Evolutionary conservation across 352 stramenopile species (phyloP).

Genomic region (Blastocystis sp.): DNA sequence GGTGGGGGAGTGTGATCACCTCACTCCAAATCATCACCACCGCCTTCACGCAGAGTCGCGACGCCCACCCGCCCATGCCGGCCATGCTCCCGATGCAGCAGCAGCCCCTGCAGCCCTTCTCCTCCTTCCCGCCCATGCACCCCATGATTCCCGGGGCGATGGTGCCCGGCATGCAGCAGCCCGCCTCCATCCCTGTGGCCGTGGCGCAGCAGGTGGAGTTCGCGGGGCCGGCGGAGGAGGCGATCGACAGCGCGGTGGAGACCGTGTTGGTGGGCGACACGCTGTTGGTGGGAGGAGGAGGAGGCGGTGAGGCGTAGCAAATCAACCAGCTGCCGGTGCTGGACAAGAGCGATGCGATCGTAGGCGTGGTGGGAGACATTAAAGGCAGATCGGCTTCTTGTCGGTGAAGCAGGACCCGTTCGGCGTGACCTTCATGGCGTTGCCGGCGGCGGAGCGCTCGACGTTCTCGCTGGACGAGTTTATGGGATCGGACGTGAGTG

Average conservation of each 20-base stretch:
- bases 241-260: neutral
- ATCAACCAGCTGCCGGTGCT: slow-evolving; percentile 3
- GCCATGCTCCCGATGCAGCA: neutral
- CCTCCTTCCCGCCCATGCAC: neutral
- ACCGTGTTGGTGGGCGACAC: neutral
- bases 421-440: no score
- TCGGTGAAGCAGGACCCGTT: no score
- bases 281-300: neutral
- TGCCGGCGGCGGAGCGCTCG: no score
- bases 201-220: neutral
- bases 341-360: neutral
- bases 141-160: neutral
- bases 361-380: neutral
- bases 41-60: neutral
- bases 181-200: neutral
- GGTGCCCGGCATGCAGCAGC: neutral
- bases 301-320: neutral
- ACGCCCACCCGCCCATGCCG: neutral
- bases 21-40: slow-evolving; percentile 3
- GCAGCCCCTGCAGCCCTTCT: neutral
- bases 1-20: slow-evolving; percentile 6
- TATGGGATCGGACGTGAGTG: no score
- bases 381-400: no score
- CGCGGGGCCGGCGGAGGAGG: neutral
- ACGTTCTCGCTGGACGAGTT: no score